Conservation (phyloP, 768 basidiomycete genomes). For the Hericium coralloides region DNA sequence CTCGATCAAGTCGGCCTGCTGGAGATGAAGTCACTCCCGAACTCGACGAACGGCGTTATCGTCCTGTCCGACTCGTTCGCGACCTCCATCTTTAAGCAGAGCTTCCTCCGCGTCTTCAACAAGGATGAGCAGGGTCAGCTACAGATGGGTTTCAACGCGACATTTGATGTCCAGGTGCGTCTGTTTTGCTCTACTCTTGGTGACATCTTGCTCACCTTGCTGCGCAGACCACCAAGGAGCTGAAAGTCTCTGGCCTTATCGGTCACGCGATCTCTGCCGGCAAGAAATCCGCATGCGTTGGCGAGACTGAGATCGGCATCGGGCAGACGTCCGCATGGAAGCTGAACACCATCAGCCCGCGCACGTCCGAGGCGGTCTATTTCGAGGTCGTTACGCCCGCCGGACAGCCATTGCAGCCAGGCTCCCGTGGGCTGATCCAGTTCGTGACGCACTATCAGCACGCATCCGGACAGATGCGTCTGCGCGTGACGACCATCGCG, state of each 20-base stretch:
- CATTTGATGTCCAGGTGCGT: constrained; percentile 88
- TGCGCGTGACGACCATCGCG: constrained; percentile 97
- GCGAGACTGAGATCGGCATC: constrained; percentile 98
- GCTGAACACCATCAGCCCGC: constrained; percentile 83
- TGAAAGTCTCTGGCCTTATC: constrained; percentile 96
- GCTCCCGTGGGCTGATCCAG: constrained; percentile 90
- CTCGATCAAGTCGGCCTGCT: constrained; percentile 95
- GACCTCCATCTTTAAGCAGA: constrained; percentile 98
- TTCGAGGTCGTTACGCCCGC: constrained; percentile 98
- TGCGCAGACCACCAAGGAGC: constrained; percentile 88
- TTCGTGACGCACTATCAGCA: constrained; percentile 99
- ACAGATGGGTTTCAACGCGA: constrained; percentile 98
- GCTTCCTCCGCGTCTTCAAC: constrained; percentile 85
- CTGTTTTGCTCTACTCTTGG: constrained; percentile 4
- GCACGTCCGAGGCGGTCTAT: constrained; percentile 85
- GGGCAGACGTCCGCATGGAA: constrained; percentile 99
- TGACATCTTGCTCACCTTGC: constrained; percentile 2
- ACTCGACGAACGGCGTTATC: constrained; percentile 94
- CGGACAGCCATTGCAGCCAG: constrained; percentile 83
- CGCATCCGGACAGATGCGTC: constrained; percentile 85
- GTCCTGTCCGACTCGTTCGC: constrained; percentile 95
- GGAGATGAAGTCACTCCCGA: constrained; percentile 95
- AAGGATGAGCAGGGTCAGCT: constrained; percentile 91
- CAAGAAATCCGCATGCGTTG: constrained; percentile 94
- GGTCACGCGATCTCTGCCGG: constrained; percentile 96